Conservation (phyloP, 306 rosid species). For the Dalbergia cochinchinensis region DNA sequence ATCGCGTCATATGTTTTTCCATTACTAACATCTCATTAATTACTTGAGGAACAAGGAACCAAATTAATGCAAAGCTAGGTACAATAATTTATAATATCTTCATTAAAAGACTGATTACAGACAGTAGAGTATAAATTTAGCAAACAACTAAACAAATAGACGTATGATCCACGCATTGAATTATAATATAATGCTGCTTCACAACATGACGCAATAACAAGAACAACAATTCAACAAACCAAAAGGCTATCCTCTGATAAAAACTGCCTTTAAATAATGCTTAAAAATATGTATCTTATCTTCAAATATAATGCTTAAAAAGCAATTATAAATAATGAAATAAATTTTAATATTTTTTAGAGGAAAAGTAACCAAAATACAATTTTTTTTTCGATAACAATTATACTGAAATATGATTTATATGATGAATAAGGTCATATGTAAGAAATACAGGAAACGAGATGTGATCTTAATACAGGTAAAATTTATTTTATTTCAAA, state of each 20-base stretch:
- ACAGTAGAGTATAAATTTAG: background rate
- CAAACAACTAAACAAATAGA: background rate
- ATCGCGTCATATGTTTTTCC: background rate
- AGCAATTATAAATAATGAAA: background rate
- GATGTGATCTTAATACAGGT: no score
- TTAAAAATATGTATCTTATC: no score
- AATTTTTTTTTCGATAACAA: no score
- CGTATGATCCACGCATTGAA: background rate
- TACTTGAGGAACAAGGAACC: background rate
- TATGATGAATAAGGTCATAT: no score
- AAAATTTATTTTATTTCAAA: no score
- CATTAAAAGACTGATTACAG: background rate
- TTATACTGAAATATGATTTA: no score
- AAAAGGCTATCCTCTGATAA: background rate
- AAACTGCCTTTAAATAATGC: background rate
- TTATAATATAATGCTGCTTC: background rate
- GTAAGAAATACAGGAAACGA: no score
- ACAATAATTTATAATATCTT: conserved; percentile 1
- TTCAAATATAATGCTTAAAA: no score
- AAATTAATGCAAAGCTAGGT: background rate
- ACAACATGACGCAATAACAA: background rate
- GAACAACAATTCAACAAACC: background rate
- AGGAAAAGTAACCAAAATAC: no score
- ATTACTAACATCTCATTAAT: background rate
- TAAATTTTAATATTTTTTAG: no score